A percentile compares a stretch with the other conserved stretches of the same genome.
Evolutionary conservation across 345 rosid genomes (phyloP).

Genomic region (Citrus medica): DNA sequence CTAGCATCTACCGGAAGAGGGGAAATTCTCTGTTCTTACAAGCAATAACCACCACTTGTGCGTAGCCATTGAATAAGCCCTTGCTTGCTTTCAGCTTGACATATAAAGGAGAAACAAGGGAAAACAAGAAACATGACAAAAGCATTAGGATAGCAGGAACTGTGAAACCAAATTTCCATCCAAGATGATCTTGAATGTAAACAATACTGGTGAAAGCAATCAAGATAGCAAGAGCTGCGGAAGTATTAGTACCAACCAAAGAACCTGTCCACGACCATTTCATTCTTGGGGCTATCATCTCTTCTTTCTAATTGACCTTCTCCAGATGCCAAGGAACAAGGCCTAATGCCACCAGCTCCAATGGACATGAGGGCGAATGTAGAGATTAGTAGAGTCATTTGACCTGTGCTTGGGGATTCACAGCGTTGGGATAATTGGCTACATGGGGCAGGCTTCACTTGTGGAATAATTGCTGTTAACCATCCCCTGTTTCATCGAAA

Average conservation of each 20-base stretch:
- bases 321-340: slow-evolving; percentile 69
- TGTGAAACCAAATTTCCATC: slow-evolving; percentile 56
- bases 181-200: slow-evolving; percentile 57
- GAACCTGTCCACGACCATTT: slow-evolving; percentile 48
- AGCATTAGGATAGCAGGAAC: slow-evolving; percentile 55
- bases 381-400: slow-evolving; percentile 28
- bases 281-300: not conserved
- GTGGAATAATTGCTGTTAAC: slow-evolving; percentile 64
- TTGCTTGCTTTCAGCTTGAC: slow-evolving; percentile 34
- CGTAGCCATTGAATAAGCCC: slow-evolving; percentile 45
- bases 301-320: slow-evolving; percentile 59
- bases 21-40: slow-evolving; percentile 42
- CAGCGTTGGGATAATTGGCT: slow-evolving; percentile 29
- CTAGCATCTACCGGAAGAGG: slow-evolving; percentile 35
- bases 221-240: slow-evolving; percentile 38
- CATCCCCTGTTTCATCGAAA: slow-evolving; percentile 47
- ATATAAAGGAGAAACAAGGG: slow-evolving; percentile 44
- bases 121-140: slow-evolving; percentile 32
- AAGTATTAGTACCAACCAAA: slow-evolving; percentile 63
- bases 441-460: slow-evolving; percentile 53
- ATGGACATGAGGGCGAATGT: slow-evolving; percentile 50
- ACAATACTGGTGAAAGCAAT: slow-evolving; percentile 47
- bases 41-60: slow-evolving; percentile 43
- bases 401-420: slow-evolving; percentile 43
- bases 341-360: slow-evolving; percentile 72